Base-by-base conservation (phyloP, 306 rosid species). In the Lotus japonicus region DNA sequence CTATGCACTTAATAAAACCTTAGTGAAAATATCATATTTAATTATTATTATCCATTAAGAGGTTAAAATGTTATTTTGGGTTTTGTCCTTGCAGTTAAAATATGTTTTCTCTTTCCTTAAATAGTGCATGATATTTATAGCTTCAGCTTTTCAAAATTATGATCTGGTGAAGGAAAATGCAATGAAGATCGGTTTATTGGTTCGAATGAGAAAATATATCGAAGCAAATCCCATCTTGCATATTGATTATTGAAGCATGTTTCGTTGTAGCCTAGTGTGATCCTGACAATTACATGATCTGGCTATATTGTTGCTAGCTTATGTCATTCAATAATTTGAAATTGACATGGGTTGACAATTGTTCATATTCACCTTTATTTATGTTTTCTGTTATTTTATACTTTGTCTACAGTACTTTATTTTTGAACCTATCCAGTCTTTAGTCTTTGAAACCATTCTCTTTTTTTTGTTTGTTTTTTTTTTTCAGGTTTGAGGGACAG, bases 401-500 rank as follows among this genome's bases (percentile, higher is more conserved):
- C 19, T 12, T 6, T 7, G 7, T 41, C 5, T 11, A 12, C 51
- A 43, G 9, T 42, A 14, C 44, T 46, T 26, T 62, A 54, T 36
- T 51, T 15, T 76, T 50, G 21, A 54, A 53, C 13, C 55, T 68
- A 17, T 21, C 28, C 1, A 57, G 48, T n/a, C n/a, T 39, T 33
- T 31, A 31, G 28, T 49, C 43, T 46, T 13, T 26, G 49, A 64
- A 63, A 31, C 56, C 45, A 28, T 51, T 74, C 28, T 53, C 38
- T 53, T 48, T 19, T 64, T 46, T 42, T 53, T 44, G 48, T 38
- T 55, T 54, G 23, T 36, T 39, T 39, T 39, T 13, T 19, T 58
- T 50, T 57, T 45, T 41, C 62, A 88, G 97, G 41, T 94, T 94
- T 67, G 97, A 94, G 80, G 99, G 99, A 56, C 99, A 87, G 77